Evolutionary conservation across 768 basidiomycete genomes (phyloP).

Genomic region (Mycena indigotica): DNA sequence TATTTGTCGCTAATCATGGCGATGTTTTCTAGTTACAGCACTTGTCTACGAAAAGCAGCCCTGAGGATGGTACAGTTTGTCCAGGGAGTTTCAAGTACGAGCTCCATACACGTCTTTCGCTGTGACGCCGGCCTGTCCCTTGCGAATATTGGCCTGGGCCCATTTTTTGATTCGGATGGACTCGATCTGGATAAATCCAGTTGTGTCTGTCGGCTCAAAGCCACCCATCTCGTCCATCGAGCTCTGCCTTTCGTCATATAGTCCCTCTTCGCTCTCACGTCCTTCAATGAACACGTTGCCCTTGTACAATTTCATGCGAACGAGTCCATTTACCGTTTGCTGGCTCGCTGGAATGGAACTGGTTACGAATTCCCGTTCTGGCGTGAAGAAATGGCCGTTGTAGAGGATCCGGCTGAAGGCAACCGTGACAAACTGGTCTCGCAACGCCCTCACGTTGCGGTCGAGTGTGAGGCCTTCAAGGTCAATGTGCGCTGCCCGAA

Average conservation of each 20-base stretch:
- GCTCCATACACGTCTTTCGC: slow-evolving; percentile 80
- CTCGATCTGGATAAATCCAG: slow-evolving; percentile 96
- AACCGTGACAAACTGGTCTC: slow-evolving; percentile 94
- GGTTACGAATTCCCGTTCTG: slow-evolving; percentile 94
- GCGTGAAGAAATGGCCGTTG: slow-evolving; percentile 99
- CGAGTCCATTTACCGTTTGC: slow-evolving; percentile 92
- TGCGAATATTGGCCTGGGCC: slow-evolving; percentile 85
- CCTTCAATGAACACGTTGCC: slow-evolving; percentile 96
- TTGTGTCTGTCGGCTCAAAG: slow-evolving; percentile 94
- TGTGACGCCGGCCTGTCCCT: slow-evolving; percentile 77
- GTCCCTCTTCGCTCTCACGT: slow-evolving; percentile 84
- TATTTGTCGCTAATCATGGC: no score
- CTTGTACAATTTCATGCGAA: slow-evolving; percentile 91
- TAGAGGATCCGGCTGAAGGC: slow-evolving; percentile 90
- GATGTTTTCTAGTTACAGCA: no score
- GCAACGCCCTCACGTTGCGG: slow-evolving; percentile 90
- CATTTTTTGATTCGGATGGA: slow-evolving; percentile 99
- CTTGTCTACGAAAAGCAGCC: no score
- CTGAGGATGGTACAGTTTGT: no score
- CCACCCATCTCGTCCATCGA: slow-evolving; percentile 99
- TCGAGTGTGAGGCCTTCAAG: slow-evolving; percentile 98
- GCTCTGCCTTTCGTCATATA: slow-evolving; percentile 93
- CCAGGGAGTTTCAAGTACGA: slow-evolving; percentile 53
- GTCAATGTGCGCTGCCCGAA: slow-evolving; percentile 94
- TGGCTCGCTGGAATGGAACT: slow-evolving; percentile 92